Base-by-base conservation (phyloP, 805 yeast species). In the Starmerella davenportii region DNA sequence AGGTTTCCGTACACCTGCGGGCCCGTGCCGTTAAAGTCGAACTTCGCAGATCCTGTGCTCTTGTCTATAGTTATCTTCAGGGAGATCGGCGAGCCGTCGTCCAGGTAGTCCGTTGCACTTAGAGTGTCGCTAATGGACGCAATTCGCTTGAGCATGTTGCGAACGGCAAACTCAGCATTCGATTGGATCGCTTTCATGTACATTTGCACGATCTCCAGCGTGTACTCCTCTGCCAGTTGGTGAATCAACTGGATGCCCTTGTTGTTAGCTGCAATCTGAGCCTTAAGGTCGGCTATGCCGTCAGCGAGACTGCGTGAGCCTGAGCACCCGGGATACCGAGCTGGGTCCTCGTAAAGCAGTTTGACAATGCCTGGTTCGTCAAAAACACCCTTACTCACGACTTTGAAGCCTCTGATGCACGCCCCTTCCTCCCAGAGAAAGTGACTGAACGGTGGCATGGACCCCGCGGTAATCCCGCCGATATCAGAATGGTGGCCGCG, bases 401-500 rank as follows among this genome's bases (percentile, higher is more conserved):
- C 64, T 43, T 79, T 65, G 53, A 77, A 85, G 1, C 90, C 75
- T 50, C 72, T 69, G 27, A 87, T 82, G 2, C 80, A 72, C 2
- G 94, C 95, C 34, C 95, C 96, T 59, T 85, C 95, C 53, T 85
- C 85, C 65, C 73, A 77, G 30, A 87, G 60, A 42, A 74, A 74
- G 51, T 75, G 80, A 2, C 95, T 81, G 52, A 78, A 74, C 8
- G 95, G 93, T 14, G 95, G 95, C 84, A 85, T 82, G 0, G 93
- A 78, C 1, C 95, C 95, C 1, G 95, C 93, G 27, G 81, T 60
- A 41, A 77, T 71, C 13, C 93, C 92, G 15, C 96, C 95, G 52
- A 87, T 85, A 57, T 85, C 96, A 4, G 95, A 85, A 59, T 87
- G 96, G 59, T 85, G 96, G 2, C 95, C 95, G 46, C 96, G 66